These are phyloP conservation scores for Paraleonurus japonicus DNA, from an alignment of 257 asterid genomes.

Conservation along the genomic window DNA sequence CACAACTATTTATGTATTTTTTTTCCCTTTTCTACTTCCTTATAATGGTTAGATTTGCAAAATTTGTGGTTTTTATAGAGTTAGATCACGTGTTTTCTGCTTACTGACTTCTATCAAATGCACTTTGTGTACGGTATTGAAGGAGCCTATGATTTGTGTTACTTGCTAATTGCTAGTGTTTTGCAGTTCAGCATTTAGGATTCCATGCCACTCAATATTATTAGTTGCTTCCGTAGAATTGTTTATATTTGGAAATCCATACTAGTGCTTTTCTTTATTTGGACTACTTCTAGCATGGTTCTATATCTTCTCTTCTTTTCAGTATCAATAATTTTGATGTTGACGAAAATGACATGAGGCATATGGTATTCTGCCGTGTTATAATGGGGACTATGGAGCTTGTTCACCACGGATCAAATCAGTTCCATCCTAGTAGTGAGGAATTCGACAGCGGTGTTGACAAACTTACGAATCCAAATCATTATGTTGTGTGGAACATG, in stretches of 20 bases:
- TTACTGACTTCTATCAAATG: background rate
- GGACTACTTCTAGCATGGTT: slow-evolving; percentile 7
- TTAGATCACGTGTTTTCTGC: background rate
- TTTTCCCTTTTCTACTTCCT: background rate
- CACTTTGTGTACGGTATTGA: background rate
- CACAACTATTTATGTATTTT: background rate
- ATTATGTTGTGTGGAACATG: slow-evolving; percentile 80
- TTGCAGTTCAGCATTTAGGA: slow-evolving; percentile 7
- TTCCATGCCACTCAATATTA: background rate
- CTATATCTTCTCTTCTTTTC: slow-evolving; percentile 38
- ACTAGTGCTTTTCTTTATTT: slow-evolving; percentile 13
- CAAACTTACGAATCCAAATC: slow-evolving; percentile 63
- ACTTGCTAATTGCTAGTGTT: background rate
- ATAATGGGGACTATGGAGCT: slow-evolving; percentile 67
- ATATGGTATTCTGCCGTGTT: slow-evolving; percentile 58
- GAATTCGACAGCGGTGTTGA: slow-evolving; percentile 93
- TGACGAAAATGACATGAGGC: slow-evolving; percentile 79
- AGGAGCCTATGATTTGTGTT: background rate
- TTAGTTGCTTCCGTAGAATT: background rate
- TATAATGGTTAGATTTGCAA: background rate
- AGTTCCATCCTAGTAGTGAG: slow-evolving; percentile 85
- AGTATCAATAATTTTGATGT: slow-evolving; percentile 68
- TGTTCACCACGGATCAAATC: slow-evolving; percentile 68
- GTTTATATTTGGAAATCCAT: background rate
- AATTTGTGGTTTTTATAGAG: background rate